phyloP scores from a whole-genome alignment of 345 rosid species.

The Eucalyptus globulus region DNA sequence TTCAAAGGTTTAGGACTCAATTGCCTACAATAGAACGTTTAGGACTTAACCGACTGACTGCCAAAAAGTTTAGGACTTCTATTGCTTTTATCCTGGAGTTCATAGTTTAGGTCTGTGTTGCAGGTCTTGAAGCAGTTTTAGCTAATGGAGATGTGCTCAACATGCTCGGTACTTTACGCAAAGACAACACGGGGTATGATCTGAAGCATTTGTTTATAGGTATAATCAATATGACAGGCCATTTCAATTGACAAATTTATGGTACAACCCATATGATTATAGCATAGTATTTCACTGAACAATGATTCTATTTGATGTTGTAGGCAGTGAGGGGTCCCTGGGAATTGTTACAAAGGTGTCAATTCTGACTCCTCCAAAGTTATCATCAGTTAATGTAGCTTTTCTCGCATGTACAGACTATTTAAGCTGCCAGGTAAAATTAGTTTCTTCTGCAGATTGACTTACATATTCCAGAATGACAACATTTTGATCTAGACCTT shows the following conservation, averaged over 20 bases:
- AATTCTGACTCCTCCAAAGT: constrained; percentile 71
- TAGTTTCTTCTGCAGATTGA: neutral
- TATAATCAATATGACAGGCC: neutral
- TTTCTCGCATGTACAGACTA: constrained; percentile 85
- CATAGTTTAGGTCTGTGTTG: neutral
- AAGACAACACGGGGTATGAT: constrained; percentile 96
- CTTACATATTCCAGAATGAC: neutral
- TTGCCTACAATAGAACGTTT: neutral
- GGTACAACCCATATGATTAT: neutral
- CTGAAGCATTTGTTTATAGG: constrained; percentile 96
- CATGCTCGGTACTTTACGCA: constrained; percentile 87
- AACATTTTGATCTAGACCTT: neutral
- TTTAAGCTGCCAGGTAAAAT: constrained; percentile 72
- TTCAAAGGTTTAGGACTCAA: neutral
- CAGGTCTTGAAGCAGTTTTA: constrained; percentile 89
- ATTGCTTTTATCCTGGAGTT: neutral
- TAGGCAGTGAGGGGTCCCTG: constrained; percentile 96
- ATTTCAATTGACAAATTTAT: neutral
- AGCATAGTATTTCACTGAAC: neutral
- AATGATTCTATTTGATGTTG: neutral
- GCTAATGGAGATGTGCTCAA: constrained; percentile 86
- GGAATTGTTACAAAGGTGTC: constrained; percentile 96
- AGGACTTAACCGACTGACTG: neutral
- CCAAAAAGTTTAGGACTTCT: neutral
- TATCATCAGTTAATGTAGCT: constrained; percentile 76